Conservation (phyloP, 306 rosid species). For the Macrotyloma uniflorum region DNA sequence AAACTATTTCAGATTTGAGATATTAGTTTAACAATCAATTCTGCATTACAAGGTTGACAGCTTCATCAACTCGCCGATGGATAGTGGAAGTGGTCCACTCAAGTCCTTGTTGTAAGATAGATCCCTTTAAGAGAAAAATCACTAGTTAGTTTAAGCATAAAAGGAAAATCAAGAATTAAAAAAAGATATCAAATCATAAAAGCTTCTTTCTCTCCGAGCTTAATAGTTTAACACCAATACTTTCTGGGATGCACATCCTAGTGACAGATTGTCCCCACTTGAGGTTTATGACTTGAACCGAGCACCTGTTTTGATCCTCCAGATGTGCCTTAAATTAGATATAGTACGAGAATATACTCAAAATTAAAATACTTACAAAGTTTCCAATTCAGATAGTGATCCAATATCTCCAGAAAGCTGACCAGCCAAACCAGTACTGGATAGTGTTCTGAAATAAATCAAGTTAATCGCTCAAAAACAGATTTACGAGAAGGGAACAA, state of each 20-base stretch:
- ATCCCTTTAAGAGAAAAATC: slow-evolving; percentile 47
- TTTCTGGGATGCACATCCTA: neutral
- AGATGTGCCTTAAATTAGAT: neutral
- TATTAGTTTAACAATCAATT: slow-evolving; percentile 11
- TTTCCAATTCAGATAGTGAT: slow-evolving; percentile 44
- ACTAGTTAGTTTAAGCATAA: neutral
- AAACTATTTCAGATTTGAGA: neutral
- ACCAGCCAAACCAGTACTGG: slow-evolving; percentile 49
- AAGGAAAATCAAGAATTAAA: slow-evolving; percentile 13
- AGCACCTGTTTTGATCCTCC: too few species aligned
- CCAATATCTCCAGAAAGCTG: slow-evolving; percentile 54
- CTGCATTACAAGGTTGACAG: slow-evolving; percentile 44
- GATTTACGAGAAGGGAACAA: slow-evolving; percentile 20
- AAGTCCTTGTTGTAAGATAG: slow-evolving; percentile 55
- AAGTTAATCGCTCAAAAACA: slow-evolving; percentile 8
- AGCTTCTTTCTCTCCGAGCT: neutral
- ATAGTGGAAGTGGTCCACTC: slow-evolving; percentile 47
- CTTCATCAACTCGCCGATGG: slow-evolving; percentile 48
- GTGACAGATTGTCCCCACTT: neutral
- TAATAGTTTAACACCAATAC: neutral
- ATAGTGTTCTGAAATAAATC: slow-evolving; percentile 42
- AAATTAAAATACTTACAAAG: slow-evolving; percentile 44
- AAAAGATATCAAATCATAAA: neutral
- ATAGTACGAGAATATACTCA: neutral
- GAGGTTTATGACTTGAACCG: too few species aligned